Conservation (phyloP, 352 stramenopile genomes). For the Pythium dissimile region DNA sequence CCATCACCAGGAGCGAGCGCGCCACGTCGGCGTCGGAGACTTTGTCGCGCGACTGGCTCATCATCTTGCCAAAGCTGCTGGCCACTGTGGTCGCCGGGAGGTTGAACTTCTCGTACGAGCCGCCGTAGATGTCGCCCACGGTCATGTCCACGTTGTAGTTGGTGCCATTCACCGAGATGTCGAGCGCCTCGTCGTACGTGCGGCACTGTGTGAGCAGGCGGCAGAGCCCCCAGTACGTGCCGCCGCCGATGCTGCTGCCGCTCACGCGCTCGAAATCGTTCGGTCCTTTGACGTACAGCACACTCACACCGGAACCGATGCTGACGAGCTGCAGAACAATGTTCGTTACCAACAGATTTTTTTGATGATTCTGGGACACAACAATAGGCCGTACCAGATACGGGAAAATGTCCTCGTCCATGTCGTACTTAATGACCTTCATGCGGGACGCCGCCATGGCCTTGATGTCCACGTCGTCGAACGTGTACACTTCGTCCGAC, state of each 20-base stretch:
- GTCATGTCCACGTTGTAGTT: slow-evolving; percentile 95
- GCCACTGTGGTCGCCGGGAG: slow-evolving; percentile 91
- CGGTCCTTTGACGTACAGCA: slow-evolving; percentile 92
- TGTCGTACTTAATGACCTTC: slow-evolving; percentile 76
- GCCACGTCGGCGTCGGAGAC: slow-evolving; percentile 96
- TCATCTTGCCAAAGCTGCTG: slow-evolving; percentile 96
- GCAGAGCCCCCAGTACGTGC: slow-evolving; percentile 98
- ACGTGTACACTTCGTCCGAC: slow-evolving; percentile 97
- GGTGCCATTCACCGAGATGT: slow-evolving; percentile 73
- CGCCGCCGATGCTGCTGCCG: slow-evolving; percentile 97
- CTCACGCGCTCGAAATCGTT: slow-evolving; percentile 96
- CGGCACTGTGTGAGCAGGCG: slow-evolving; percentile 90
- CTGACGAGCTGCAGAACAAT: slow-evolving; percentile 98
- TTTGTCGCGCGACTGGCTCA: slow-evolving; percentile 47
- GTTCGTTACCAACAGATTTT: too few relatives aligned
- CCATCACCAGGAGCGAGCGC: slow-evolving; percentile 96
- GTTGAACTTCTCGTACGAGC: slow-evolving; percentile 93
- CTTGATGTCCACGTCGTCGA: slow-evolving; percentile 88
- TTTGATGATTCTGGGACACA: too few relatives aligned
- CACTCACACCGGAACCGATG: slow-evolving; percentile 98
- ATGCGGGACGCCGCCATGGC: slow-evolving; percentile 69
- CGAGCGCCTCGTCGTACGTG: slow-evolving; percentile 82
- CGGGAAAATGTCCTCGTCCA: slow-evolving; percentile 77
- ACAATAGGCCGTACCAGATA: slow-evolving; percentile 79
- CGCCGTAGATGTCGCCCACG: slow-evolving; percentile 99